phyloP scores from a whole-genome alignment of 1,139 yeast genomes.

The Magnusiomyces sp. region DNA sequence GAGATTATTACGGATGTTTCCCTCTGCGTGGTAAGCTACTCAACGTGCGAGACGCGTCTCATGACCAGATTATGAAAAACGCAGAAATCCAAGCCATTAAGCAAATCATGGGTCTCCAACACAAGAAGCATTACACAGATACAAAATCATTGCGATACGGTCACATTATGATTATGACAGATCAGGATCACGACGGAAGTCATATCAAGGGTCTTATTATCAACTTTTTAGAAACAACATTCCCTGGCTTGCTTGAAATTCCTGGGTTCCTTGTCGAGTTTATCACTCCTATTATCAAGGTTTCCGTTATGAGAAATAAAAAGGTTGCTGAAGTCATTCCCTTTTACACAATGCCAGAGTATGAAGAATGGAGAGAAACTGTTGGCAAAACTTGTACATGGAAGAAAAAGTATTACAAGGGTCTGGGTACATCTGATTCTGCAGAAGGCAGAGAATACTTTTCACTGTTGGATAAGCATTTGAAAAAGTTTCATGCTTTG shows the following conservation, averaged over 20 bases:
- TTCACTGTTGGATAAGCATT: constrained; percentile 73
- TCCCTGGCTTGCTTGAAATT: constrained; percentile 84
- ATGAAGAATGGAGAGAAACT: constrained; percentile 83
- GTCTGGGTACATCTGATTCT: constrained; percentile 89
- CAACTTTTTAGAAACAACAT: constrained; percentile 85
- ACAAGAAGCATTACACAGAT: constrained; percentile 73
- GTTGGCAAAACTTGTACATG: constrained; percentile 73
- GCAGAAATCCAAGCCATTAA: constrained; percentile 92
- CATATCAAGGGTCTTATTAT: constrained; percentile 95
- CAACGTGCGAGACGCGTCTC: constrained; percentile 92
- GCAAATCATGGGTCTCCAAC: constrained; percentile 92
- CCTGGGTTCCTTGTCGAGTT: constrained; percentile 93
- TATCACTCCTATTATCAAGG: constrained; percentile 94
- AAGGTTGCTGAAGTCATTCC: constrained; percentile 48
- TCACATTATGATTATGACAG: constrained; percentile 98
- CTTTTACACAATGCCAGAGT: constrained; percentile 94
- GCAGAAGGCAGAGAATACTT: constrained; percentile 86
- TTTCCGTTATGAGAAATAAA: constrained; percentile 64
- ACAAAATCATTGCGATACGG: constrained; percentile 81
- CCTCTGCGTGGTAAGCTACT: constrained; percentile 92
- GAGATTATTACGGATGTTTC: constrained; percentile 92
- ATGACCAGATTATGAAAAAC: constrained; percentile 87
- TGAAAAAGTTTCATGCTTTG: constrained; percentile 76
- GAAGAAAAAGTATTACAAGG: constrained; percentile 95
- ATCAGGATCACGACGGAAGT: constrained; percentile 99